Conservation (phyloP, 2,329 filamentous ascomycete species). For the Claviceps monticola region DNA sequence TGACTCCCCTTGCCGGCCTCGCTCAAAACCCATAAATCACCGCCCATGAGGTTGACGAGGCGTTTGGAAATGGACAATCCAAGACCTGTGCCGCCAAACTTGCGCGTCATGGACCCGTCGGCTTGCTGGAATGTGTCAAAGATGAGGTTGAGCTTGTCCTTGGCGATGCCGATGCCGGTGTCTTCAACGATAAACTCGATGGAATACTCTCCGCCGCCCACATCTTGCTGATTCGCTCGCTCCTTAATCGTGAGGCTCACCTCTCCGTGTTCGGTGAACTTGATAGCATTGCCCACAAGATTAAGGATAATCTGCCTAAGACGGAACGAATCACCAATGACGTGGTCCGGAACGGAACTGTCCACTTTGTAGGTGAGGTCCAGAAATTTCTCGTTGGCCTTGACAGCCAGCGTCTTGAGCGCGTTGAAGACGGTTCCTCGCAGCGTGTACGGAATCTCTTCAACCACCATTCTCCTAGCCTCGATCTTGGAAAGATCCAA, state of each 20-base stretch:
- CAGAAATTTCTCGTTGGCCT: conserved; percentile 89
- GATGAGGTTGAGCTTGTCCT: conserved; percentile 90
- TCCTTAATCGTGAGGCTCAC: conserved; percentile 85
- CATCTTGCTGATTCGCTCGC: conserved; percentile 47
- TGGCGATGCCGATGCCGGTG: conserved; percentile 91
- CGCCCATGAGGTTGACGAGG: conserved; percentile 90
- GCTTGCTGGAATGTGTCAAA: conserved; percentile 99
- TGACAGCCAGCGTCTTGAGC: conserved; percentile 89
- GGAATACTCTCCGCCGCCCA: conserved; percentile 64
- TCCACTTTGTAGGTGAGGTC: conserved; percentile 90
- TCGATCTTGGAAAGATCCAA: conserved; percentile 71
- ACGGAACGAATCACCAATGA: conserved; percentile 92
- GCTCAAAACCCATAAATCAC: conserved; percentile 91
- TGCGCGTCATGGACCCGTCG: conserved; percentile 88
- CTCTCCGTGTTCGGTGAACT: conserved; percentile 94
- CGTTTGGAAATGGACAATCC: conserved; percentile 91
- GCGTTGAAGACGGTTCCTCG: conserved; percentile 94
- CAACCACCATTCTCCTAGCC: conserved; percentile 94
- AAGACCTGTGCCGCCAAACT: conserved; percentile 89
- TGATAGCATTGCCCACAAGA: conserved; percentile 94
- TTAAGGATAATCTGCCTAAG: conserved; percentile 94
- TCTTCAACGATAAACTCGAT: conserved; percentile 94
- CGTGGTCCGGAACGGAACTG: conserved; percentile 84
- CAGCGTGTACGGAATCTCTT: conserved; percentile 91
- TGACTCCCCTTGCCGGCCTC: conserved; percentile 81